Base-by-base conservation (phyloP, 176 grass and related monocot species). In the Zizania latifolia region DNA sequence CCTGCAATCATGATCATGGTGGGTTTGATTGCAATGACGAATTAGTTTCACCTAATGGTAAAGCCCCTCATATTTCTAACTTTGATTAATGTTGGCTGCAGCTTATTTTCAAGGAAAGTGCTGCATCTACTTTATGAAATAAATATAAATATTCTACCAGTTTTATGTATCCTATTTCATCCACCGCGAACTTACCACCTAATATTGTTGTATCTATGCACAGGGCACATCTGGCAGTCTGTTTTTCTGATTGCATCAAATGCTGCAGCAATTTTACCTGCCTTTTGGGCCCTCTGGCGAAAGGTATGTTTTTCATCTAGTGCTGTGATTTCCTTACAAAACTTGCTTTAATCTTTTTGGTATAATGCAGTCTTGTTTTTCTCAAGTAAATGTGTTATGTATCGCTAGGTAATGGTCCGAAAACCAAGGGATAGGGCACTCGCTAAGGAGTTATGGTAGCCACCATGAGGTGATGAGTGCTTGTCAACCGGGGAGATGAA, bases 1-100 rank as follows among this genome's bases (percentile, higher is more conserved):
- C 66, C n/a, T 98, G 94, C 48, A 82, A 98, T 82, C 90, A 88
- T 80, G 94, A 98, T 85, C 94, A 98, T 89, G 94, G 91, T 75
- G 91, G 88, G 17, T 98, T 98, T 74, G 94, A 93, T 92, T 98
- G 94, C 87, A 98, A 84, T 7, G 59, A 76, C 60, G 88, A 93
- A 74, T 80, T 98, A 74, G 91, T 98, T 87, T 85, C 94, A 66
- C 84, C 80, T 39, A 89, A 91, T 82, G 94, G 94, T 98, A 80
- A 82, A 22, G 28, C 46, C 65, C 68, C 58, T 51, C 45, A 6
- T 50, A 43, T 85, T 45, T 38, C 35, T 13, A 31, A 75, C 27
- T 31, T 69, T 71, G 26, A 16, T 77, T 41, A 71, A 48, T 71
- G 60, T 43, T 5, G 34, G 45, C 32, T 65, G 37, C 36, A 71